phyloP scores from a whole-genome alignment of 192 early-diverging fungal genomes.

The Allomyces macrogynus region DNA sequence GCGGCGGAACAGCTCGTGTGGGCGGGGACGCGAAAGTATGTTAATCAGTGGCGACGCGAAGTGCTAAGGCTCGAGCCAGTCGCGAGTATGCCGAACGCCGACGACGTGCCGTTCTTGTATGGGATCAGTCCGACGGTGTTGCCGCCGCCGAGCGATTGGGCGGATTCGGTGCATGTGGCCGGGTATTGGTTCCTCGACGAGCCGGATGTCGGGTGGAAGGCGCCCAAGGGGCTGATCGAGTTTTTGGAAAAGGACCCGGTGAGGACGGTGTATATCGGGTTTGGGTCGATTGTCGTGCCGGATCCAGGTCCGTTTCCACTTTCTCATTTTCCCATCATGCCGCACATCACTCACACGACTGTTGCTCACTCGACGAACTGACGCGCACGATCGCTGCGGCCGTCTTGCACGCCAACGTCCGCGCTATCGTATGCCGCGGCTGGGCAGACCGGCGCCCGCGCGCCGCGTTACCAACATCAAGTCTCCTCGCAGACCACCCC shows the following conservation, averaged over 20 bases:
- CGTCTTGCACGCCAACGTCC: slow-evolving; percentile 33
- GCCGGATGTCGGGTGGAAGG: slow-evolving; percentile 34
- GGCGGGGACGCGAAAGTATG: slow-evolving; percentile 28
- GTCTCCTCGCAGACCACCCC: slow-evolving; percentile 13
- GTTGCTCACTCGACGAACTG: slow-evolving; percentile 4
- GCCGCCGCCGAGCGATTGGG: slow-evolving; percentile 41
- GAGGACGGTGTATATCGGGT: slow-evolving; percentile 50
- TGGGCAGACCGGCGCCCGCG: slow-evolving; percentile 32
- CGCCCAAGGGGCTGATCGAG: slow-evolving; percentile 22
- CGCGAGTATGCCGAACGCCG: slow-evolving; percentile 26
- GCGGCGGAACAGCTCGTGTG: slow-evolving; percentile 49
- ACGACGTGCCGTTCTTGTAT: slow-evolving; percentile 43
- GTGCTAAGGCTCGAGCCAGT: slow-evolving; percentile 16
- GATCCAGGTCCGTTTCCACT: slow-evolving; percentile 26
- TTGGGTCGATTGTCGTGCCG: slow-evolving; percentile 53
- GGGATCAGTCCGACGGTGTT: slow-evolving; percentile 36
- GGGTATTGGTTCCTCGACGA: slow-evolving; percentile 61
- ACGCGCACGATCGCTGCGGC: slow-evolving; percentile 41
- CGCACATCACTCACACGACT: no score
- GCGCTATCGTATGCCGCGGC: slow-evolving; percentile 49
- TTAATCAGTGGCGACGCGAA: slow-evolving; percentile 34
- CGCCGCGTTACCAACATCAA: slow-evolving; percentile 2
- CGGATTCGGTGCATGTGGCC: slow-evolving; percentile 41
- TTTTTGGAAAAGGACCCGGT: slow-evolving; percentile 28
- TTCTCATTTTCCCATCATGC: no score